A percentile compares a stretch with the other conserved stretches of the same genome.
Evolutionary conservation across 202 grass and related monocot species (phyloP).

Genomic region (Tripidium arundinaceum): DNA sequence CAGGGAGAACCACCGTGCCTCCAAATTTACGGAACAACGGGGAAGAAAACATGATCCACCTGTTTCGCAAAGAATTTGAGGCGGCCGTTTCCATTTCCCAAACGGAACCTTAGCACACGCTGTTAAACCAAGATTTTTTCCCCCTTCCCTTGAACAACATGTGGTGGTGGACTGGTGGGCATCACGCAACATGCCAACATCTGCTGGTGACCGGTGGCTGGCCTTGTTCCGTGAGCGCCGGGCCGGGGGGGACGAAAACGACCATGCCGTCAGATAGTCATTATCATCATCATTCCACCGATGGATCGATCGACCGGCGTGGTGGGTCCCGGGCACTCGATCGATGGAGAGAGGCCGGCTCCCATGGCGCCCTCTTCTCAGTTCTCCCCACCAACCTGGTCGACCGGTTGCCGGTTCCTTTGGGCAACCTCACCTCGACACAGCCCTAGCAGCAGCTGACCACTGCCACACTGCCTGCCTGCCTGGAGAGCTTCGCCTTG

Average conservation of each 20-base stretch:
- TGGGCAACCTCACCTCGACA: background rate
- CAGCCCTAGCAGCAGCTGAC: background rate
- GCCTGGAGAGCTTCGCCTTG: background rate
- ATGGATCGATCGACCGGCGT: background rate
- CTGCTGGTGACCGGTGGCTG: background rate
- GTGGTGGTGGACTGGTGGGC: constrained; percentile 10
- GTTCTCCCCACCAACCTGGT: constrained; percentile 32
- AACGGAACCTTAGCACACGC: no score
- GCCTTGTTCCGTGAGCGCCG: background rate
- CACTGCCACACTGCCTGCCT: background rate
- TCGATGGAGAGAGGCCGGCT: background rate
- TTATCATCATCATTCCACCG: constrained; percentile 21
- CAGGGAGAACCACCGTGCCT: no score
- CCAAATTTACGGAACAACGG: no score
- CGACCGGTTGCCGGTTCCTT: constrained; percentile 33
- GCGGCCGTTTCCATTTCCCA: no score
- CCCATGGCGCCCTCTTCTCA: background rate
- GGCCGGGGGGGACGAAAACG: background rate
- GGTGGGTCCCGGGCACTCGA: background rate
- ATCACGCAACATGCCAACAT: background rate
- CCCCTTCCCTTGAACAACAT: background rate
- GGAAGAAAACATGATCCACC: no score
- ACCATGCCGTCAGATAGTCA: constrained; percentile 40
- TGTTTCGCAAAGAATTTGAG: no score
- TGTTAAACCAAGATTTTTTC: background rate